Evolutionary conservation across 169 alveolate species (phyloP), one percentile per base, ranked within the genome.

Genomic region (Babesia ovis): DNA sequence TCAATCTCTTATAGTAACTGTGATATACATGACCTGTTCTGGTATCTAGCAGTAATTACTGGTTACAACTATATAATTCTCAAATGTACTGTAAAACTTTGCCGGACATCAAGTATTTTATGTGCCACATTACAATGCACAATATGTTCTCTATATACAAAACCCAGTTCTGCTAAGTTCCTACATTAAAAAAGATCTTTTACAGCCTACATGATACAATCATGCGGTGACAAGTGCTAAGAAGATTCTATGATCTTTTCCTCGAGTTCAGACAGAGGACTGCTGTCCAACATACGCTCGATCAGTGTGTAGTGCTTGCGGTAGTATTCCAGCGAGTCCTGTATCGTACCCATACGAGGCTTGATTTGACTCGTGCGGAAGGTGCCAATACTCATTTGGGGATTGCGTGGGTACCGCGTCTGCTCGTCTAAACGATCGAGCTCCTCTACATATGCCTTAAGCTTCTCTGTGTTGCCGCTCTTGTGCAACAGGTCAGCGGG

Each of bases 281-380:
- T 64, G 22, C 27, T 8, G 35, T 48, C 61, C 35, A 64, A 45
- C 35, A 50, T 39, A 22, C 50, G 42, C 32, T 64, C 57, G 35
- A 64, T 45, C 32, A 27, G 1, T 4, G 43, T 46, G 39, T 25
- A 50, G 48, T 45, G 16, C 25, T 64, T 64, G 74, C 61, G 59
- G 41, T 64, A 50, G 53, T 46, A 12, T 2, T 6, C 51, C 61
- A 64, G 50, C 29, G 74, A 64, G 5, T 64, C 74, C 74, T 46
- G 41, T 25, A 64, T 64, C 29, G 74, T 48, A 29, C 74, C 74
- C 45, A 64, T 45, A 46, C 74, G 74, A 12, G 74, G 74, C 35
- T 64, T 64, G 12, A 64, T 64, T 12, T 16, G 27, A 23, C 62
- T 4, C 64, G 45, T 31, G 20, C 74, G 59, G 35, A n/a, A 35